A percentile compares a stretch with the other conserved stretches of the same genome.
Conservation (phyloP, 2,329 filamentous ascomycete species). For the Fusarium coicis region DNA sequence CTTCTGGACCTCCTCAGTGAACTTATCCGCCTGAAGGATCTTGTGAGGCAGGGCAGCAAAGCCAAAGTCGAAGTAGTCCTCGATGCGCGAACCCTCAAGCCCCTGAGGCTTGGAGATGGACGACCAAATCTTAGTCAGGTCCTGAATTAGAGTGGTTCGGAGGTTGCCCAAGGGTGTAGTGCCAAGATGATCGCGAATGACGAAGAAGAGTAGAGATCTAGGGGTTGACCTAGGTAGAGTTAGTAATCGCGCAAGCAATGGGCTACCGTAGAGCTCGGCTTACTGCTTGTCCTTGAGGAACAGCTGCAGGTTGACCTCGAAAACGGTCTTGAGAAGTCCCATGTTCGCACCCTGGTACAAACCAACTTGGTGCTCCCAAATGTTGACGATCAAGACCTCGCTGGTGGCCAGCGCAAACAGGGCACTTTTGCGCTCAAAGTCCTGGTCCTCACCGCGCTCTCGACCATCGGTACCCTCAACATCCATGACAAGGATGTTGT, state of each 20-base stretch:
- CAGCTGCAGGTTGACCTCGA: constrained; percentile 96
- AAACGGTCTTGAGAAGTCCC: constrained; percentile 97
- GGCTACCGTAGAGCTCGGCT: constrained; percentile 46
- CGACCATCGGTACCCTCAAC: constrained; percentile 97
- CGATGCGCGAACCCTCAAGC: constrained; percentile 87
- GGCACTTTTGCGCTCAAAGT: constrained; percentile 98
- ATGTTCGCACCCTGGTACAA: constrained; percentile 99
- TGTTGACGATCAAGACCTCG: constrained; percentile 97
- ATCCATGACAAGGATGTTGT: constrained; percentile 99
- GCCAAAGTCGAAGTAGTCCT: constrained; percentile 98
- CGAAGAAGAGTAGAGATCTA: constrained; percentile 95
- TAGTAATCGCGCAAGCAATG: constrained; percentile 23
- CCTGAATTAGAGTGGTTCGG: constrained; percentile 88
- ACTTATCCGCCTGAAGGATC: constrained; percentile 93
- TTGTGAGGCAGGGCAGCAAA: constrained; percentile 97
- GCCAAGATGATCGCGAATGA: constrained; percentile 96
- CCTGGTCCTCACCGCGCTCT: constrained; percentile 96
- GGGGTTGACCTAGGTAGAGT: constrained; percentile 74
- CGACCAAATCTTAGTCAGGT: constrained; percentile 91
- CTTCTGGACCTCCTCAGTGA: constrained; percentile 80
- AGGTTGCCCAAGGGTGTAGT: constrained; percentile 91
- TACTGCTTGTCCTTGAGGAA: constrained; percentile 96
- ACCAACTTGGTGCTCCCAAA: constrained; percentile 99
- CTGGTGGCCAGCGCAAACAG: constrained; percentile 97
- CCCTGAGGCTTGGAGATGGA: constrained; percentile 91